Base-by-base conservation (phyloP, 495 filamentous ascomycete genomes). In the Pseudotulostoma volvatum region DNA sequence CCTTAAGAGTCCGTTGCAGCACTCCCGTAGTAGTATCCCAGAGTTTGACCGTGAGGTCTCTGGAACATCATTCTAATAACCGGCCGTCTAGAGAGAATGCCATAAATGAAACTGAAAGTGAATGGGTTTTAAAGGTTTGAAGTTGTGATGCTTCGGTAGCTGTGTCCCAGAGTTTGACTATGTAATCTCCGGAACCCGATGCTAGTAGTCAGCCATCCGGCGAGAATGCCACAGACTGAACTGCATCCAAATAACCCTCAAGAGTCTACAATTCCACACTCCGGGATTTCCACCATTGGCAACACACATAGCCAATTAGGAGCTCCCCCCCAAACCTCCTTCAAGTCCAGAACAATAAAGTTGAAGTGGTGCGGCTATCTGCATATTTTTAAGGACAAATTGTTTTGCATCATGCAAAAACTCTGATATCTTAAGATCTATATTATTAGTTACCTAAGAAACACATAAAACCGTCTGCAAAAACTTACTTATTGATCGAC, bases 81-180 rank as follows among this genome's bases (percentile, higher is more conserved):
- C 40, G 43, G 9, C 46, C 36, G 38, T 66, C 48, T 7, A 44
- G 46, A 14, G 57, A 59, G 45, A 64, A 64, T 14, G 47, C 49
- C 1, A 50, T 43, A 5, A 46, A 48, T 0, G 0, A 36, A 38
- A 59, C 49, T 13, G 0, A 20, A 28, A 15, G 3, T 16, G 41
- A 41, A 45, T 60, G 50, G 39, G 44, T 46, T 13, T 45, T 36
- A 15, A 43, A 34, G 3, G 17, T 42, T n/a, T 50, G 45, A 4
- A 23, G 36, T n/a, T 45, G 31, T 21, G 41, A 4, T 9, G 4
- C 33, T 18, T 52, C 58, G n/a, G 33, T 52, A 1, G 18, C 39
- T 14, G 39, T 33, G 41, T 55, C 48, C 58, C 61, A 64, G 45
- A 62, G 38, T 46, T 52, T 44, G n/a, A 55, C 41, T 32, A 51